Base-by-base conservation (phyloP, 306 rosid genomes). In the Clitoria ternatea region DNA sequence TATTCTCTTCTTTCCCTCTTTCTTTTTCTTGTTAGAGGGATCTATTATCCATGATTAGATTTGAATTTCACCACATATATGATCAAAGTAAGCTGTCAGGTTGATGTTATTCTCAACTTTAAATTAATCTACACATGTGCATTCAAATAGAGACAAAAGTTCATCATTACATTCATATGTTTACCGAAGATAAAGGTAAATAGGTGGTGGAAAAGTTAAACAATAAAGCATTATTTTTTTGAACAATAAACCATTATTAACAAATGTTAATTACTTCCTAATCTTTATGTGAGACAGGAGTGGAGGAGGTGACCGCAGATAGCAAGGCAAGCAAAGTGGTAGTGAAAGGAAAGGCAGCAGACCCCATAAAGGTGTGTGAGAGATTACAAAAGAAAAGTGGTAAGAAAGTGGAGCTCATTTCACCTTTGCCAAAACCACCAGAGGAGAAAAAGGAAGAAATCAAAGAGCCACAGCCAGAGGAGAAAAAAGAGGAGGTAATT, bases 321-420 rank as follows among this genome's bases (percentile, higher is more conserved):
- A 74, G 90, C 83, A 91, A 89, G 63, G 73, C 80, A 7, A 82
- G 91, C 74, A 91, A 83, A 66, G 96, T 89, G 69, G 89, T 92
- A 39, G 96, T 92, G 80, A 89, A 84, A 80, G 97, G 97, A 35
- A 91, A 89, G 71, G 84, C 85, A 72, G 97, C 91, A 82, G 90
- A 91, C 89, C 97, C 97, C 64, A 80, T 83, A 70, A 89, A 89
- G 83, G 96, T 91, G n/a, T 72, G 80, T 55, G 91, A 85, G 84
- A 87, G 97, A 75, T 70, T 91, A 36, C 89, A 89, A 77, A 89
- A 82, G 97, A 91, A 91, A 82, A 89, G 97, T 76, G 97, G 97
- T 13, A 84, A 84, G 47, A 91, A 91, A 83, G 97, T 91, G 64
- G 90, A 87, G 75, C 75, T 91, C 23, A 85, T 91, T 76, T 91